Evolutionary conservation across 2,329 filamentous ascomycete genomes (phyloP).

Genomic region (Fusarium odoratissimum): DNA sequence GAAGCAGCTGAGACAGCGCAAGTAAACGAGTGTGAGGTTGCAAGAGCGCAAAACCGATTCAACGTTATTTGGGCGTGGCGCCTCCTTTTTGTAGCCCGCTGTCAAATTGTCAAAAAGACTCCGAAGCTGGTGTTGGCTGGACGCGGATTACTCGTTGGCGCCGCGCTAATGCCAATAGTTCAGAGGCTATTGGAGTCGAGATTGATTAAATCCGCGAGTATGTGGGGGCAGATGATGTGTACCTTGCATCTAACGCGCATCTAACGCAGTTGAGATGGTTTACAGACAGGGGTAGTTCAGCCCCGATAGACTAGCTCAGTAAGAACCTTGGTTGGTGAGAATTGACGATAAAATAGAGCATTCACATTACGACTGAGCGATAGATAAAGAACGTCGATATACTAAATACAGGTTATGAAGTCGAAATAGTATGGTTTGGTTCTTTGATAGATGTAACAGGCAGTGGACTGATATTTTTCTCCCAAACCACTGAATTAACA

Average conservation of each 20-base stretch:
- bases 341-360: too few relatives aligned
- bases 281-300: neutral
- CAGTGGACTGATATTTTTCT: too few relatives aligned
- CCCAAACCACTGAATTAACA: too few relatives aligned
- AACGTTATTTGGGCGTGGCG: neutral
- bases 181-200: neutral
- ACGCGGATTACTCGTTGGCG: neutral
- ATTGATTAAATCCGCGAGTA: neutral
- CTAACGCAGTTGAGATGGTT: neutral
- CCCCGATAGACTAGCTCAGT: too few relatives aligned
- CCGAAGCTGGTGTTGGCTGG: neutral
- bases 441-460: too few relatives aligned
- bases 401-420: too few relatives aligned
- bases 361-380: too few relatives aligned
- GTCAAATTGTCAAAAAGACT: neutral
- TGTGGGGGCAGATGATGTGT: neutral
- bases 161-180: neutral
- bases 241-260: neutral
- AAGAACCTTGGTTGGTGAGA: too few relatives aligned
- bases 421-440: too few relatives aligned
- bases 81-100: neutral
- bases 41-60: fast-evolving
- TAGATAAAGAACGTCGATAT: too few relatives aligned
- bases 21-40: neutral
- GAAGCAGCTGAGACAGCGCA: neutral